phyloP scores from a whole-genome alignment of 2,329 filamentous ascomycete genomes.

The Raffaelea albimanens region DNA sequence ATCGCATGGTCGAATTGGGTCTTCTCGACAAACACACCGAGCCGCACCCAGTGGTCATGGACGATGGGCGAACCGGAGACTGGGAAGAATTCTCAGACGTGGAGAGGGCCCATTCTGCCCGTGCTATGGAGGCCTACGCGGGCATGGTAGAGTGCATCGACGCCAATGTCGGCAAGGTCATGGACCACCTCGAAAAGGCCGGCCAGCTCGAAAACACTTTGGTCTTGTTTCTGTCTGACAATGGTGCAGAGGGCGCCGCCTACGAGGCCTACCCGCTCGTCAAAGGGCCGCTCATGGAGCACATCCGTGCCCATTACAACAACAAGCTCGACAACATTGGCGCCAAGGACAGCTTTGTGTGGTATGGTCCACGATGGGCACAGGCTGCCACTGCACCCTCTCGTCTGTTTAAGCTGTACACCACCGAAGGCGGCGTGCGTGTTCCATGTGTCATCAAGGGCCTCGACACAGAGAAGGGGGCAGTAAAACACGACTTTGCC shows the following conservation, averaged over 20 bases:
- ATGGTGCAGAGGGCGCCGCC: slow-evolving; percentile 25
- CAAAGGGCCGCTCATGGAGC: slow-evolving; percentile 12
- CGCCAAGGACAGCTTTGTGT: slow-evolving; percentile 41
- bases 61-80: slow-evolving; percentile 34
- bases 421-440: slow-evolving; percentile 39
- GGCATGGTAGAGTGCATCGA: slow-evolving; percentile 58
- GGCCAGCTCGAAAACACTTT: slow-evolving; percentile 56
- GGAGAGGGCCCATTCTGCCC: slow-evolving; percentile 35
- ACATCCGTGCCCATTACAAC: slow-evolving; percentile 41
- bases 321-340: slow-evolving; percentile 48
- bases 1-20: slow-evolving; percentile 46
- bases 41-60: slow-evolving; percentile 34
- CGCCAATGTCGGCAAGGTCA: slow-evolving; percentile 46
- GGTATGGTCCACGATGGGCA: slow-evolving; percentile 48
- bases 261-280: slow-evolving; percentile 15
- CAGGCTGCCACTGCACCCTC: slow-evolving; percentile 20
- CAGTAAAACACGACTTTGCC: slow-evolving; percentile 40
- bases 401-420: slow-evolving; percentile 23
- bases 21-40: slow-evolving; percentile 41
- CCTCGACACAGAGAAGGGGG: no score
- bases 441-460: slow-evolving; percentile 36
- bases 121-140: slow-evolving; percentile 52
- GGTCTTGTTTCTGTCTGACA: slow-evolving; percentile 54
- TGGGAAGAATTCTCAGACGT: slow-evolving; percentile 39
- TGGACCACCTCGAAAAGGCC: slow-evolving; percentile 43